These are phyloP conservation scores for Naganishia randhawae DNA, from an alignment of 768 basidiomycete genomes.

Conservation along the genomic window DNA sequence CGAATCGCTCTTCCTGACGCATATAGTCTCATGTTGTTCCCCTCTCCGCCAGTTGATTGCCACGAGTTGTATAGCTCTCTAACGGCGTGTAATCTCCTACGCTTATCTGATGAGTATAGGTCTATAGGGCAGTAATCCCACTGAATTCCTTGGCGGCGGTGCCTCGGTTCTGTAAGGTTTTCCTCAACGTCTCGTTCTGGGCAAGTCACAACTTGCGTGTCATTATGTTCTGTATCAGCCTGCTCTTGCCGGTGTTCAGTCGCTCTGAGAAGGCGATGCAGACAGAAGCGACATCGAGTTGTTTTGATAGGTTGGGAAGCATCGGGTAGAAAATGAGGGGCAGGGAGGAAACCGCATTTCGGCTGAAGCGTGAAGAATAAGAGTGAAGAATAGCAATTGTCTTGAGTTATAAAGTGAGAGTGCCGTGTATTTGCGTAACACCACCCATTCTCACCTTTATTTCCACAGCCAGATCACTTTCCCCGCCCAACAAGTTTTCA, in stretches of 20 bases:
- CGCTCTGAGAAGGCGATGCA: slow-evolving; percentile 60
- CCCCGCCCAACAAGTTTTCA: slow-evolving; percentile 71
- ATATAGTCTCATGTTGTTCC: slow-evolving; percentile 83
- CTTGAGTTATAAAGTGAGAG: slow-evolving; percentile 1
- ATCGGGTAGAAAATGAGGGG: slow-evolving; percentile 59
- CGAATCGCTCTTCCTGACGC: slow-evolving; percentile 39
- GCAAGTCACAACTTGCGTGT: not conserved
- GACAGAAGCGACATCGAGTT: slow-evolving; percentile 79
- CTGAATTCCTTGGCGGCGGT: slow-evolving; percentile 6
- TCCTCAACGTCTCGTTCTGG: not conserved
- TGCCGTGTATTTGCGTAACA: too few species aligned
- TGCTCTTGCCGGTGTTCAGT: slow-evolving; percentile 48
- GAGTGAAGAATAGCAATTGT: not conserved
- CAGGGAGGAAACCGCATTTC: slow-evolving; percentile 93
- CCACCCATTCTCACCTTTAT: slow-evolving; percentile 91
- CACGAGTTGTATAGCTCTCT: slow-evolving; percentile 54
- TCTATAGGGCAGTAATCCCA: slow-evolving; percentile 79
- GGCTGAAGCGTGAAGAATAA: slow-evolving; percentile 58
- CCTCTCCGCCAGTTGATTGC: slow-evolving; percentile 60
- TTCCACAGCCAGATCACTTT: slow-evolving; percentile 63
- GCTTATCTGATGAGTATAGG: slow-evolving; percentile 68
- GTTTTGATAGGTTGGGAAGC: slow-evolving; percentile 62
- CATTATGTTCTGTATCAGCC: not conserved
- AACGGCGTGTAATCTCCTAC: slow-evolving; percentile 66
- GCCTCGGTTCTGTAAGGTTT: not conserved